Evolutionary conservation across 352 stramenopile genomes (phyloP).

Genomic region (Detonula confervacea): DNA sequence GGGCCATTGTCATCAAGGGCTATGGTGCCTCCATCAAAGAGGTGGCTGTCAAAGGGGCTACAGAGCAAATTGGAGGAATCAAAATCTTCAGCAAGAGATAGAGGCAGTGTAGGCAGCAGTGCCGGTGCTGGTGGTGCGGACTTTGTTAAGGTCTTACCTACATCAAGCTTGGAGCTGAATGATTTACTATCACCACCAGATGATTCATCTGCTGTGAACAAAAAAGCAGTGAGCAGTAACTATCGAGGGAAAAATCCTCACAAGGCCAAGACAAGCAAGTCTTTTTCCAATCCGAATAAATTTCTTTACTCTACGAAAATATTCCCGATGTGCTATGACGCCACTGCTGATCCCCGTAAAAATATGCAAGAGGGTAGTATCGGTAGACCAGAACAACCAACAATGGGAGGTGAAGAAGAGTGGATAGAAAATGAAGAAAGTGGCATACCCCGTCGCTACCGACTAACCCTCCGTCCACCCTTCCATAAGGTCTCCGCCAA

Average conservation of each 20-base stretch:
- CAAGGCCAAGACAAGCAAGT: not conserved
- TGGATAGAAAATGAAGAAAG: slow-evolving; percentile 29
- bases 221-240: not conserved
- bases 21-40: slow-evolving; percentile 43
- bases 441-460: slow-evolving; percentile 68
- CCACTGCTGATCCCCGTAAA: slow-evolving; percentile 46
- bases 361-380: slow-evolving; percentile 15
- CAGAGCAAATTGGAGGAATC: slow-evolving; percentile 16
- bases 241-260: not conserved
- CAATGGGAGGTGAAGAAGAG: slow-evolving; percentile 33
- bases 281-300: slow-evolving; percentile 73
- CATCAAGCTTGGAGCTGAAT: slow-evolving; percentile 46
- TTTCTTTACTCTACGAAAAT: slow-evolving; percentile 56
- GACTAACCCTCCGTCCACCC: slow-evolving; percentile 51
- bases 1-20: slow-evolving; percentile 54
- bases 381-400: not conserved
- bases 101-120: not conserved
- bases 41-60: slow-evolving; percentile 57
- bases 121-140: slow-evolving; percentile 17
- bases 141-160: slow-evolving; percentile 56
- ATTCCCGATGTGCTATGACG: slow-evolving; percentile 67
- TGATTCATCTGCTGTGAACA: not conserved
- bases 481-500: slow-evolving; percentile 41
- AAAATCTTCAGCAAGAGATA: not conserved
- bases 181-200: slow-evolving; percentile 46